Conservation (phyloP, 78 protist species). For the Dictyostelium firmibasis region DNA sequence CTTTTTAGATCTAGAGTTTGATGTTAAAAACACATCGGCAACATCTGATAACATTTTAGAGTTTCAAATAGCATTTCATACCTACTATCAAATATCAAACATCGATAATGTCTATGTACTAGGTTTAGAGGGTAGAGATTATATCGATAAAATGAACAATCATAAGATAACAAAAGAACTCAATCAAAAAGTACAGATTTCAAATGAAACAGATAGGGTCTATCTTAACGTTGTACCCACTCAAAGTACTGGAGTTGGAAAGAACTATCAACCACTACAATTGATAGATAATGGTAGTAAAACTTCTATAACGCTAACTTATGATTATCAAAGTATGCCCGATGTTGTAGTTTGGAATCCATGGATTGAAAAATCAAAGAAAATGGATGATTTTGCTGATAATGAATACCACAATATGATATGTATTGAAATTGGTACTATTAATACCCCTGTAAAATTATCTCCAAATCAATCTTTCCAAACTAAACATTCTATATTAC, state of each 20-base stretch:
- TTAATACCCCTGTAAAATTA: constrained; percentile 7
- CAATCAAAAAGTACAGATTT: background rate
- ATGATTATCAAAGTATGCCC: background rate
- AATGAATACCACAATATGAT: constrained; percentile 47
- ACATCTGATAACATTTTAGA: background rate
- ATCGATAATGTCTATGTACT: constrained; percentile 21
- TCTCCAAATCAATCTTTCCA: constrained; percentile 6
- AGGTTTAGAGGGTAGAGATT: background rate
- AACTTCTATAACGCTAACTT: background rate
- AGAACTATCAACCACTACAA: background rate
- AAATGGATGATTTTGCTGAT: constrained; percentile 61
- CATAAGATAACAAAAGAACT: background rate
- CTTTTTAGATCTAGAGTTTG: constrained; percentile 22
- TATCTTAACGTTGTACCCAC: constrained; percentile 7
- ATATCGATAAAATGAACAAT: constrained; percentile 38
- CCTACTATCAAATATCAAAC: constrained; percentile 16
- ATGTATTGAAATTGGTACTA: constrained; percentile 47
- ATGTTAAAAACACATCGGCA: background rate
- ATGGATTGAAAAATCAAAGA: constrained; percentile 66
- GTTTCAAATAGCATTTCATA: constrained; percentile 63
- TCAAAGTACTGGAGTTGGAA: background rate
- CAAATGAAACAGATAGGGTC: constrained; percentile 29
- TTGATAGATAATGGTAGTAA: constrained; percentile 8
- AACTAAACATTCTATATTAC: constrained; percentile 20
- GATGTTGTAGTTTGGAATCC: constrained; percentile 77